phyloP scores from a whole-genome alignment of 352 stramenopile genomes.

The Albugo candida region DNA sequence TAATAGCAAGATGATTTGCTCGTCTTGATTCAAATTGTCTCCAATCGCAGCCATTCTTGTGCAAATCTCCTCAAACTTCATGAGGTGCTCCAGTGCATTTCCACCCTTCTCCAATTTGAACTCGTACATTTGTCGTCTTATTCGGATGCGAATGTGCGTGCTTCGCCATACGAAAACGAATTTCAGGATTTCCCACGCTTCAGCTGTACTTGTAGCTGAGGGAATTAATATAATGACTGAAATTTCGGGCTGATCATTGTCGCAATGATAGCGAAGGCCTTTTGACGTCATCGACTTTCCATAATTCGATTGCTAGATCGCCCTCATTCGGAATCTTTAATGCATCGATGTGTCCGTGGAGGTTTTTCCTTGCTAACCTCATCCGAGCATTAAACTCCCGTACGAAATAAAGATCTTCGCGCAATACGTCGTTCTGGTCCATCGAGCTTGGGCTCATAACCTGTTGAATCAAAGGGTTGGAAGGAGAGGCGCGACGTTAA shows the following conservation, averaged over 20 bases:
- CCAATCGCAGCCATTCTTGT: conserved; percentile 5
- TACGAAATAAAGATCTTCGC: neutral
- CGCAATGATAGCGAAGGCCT: neutral
- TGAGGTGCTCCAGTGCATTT: conserved; percentile 8
- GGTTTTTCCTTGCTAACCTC: neutral
- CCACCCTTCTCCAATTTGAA: conserved; percentile 3
- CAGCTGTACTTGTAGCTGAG: neutral
- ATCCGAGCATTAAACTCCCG: neutral
- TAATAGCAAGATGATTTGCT: neutral
- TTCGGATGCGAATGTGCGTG: conserved; percentile 9
- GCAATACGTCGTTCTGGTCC: too few species aligned
- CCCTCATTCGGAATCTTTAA: neutral
- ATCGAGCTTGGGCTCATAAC: too few species aligned
- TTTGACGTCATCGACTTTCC: neutral
- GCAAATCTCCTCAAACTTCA: conserved; percentile 11
- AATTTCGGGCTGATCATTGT: neutral
- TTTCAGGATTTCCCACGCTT: conserved; percentile 8
- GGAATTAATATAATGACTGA: conserved; percentile 6
- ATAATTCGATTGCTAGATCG: neutral
- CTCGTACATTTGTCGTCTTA: conserved; percentile 8
- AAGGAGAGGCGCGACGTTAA: too few species aligned
- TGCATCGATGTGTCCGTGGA: conserved; percentile 1
- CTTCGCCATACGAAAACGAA: conserved; percentile 10
- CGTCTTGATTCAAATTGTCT: conserved; percentile 5
- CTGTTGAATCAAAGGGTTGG: too few species aligned